Percentiles rank a stretch among this genome's conserved stretches.
Conservation (phyloP, 2,329 filamentous ascomycete genomes). For the Ascochyta fabae region DNA sequence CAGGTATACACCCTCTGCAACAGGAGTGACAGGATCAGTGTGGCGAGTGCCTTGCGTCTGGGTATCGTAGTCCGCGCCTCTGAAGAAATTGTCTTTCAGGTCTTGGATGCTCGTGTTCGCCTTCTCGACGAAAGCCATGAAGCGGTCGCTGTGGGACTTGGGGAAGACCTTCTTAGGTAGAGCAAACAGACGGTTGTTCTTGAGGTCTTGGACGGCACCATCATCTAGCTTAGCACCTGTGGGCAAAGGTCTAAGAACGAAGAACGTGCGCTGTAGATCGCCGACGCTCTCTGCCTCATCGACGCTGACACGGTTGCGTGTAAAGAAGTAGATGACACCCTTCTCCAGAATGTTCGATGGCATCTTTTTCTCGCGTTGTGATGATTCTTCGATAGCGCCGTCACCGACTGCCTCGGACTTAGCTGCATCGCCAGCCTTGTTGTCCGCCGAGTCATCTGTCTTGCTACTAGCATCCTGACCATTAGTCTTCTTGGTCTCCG, state of each 20-base stretch:
- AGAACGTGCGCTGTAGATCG: slow-evolving; percentile 79
- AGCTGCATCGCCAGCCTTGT: slow-evolving; percentile 23
- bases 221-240: slow-evolving; percentile 71
- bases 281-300: slow-evolving; percentile 71
- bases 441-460: slow-evolving; percentile 24
- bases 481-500: slow-evolving; percentile 23
- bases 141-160: slow-evolving; percentile 69
- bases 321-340: slow-evolving; percentile 91
- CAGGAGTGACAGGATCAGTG: slow-evolving; percentile 71
- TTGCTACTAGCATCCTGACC: slow-evolving; percentile 35
- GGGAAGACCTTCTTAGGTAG: slow-evolving; percentile 87
- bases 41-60: slow-evolving; percentile 75
- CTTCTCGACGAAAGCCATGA: slow-evolving; percentile 86
- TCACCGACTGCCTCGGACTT: slow-evolving; percentile 30
- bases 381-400: slow-evolving; percentile 56
- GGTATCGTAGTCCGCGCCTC: slow-evolving; percentile 72
- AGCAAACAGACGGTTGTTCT: slow-evolving; percentile 74
- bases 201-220: slow-evolving; percentile 61
- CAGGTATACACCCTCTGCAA: slow-evolving; percentile 87
- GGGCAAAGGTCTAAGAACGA: slow-evolving; percentile 77
- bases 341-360: slow-evolving; percentile 78
- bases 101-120: slow-evolving; percentile 68
- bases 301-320: slow-evolving; percentile 75
- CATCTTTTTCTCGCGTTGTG: slow-evolving; percentile 58
- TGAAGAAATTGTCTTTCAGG: slow-evolving; percentile 75